Base-by-base conservation (phyloP, 139 green algal genomes). In the Zygnema cylindricum region DNA sequence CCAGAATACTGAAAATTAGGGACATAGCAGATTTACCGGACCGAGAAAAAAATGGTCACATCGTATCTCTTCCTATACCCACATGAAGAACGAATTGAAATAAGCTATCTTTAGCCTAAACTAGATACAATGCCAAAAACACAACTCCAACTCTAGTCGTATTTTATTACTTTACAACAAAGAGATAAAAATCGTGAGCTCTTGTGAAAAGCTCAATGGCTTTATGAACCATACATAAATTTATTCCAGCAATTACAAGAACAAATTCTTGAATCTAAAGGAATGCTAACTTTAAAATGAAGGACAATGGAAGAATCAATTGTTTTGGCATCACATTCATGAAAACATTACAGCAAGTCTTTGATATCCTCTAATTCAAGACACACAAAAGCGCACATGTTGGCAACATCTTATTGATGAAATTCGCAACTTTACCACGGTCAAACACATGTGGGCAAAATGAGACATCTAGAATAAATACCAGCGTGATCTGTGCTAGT, bases 21-120 rank as follows among this genome's bases (percentile, higher is more conserved):
- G 92, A 98, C 91, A 42, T 55, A 82, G 16, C 77, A 38, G 35
- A 22, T 42, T 22, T 42, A 7, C 42, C 36, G 71, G 30, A 30
- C 30, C 57, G 30, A 73, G 30, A 73, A 30, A 73, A 30, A 30
- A n/a, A n/a, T 30, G 30, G 30, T 30, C 57, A 73, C 57, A 79
- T 7, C 16, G 49, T 63, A 25, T 63, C 49, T 16, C 7, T 16
- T 63, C 7, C 49, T 25, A 16, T 7, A 79, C 7, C 71, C 71
- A 32, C 11, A 32, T 63, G 7, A 7, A 63, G 7, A 16, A 25
- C 16, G 49, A 63, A 63, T 7, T 63, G 49, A 63, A 63, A 7
- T 7, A 7, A 16, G 49, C 49, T 25, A 16, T 25, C 49, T 25
- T 7, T 63, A 63, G 7, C 16, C 49, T n/a, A 63, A 16, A 63